Base-by-base conservation (phyloP, 805 yeast genomes). In the Saccharomycopsis fibuligera region DNA sequence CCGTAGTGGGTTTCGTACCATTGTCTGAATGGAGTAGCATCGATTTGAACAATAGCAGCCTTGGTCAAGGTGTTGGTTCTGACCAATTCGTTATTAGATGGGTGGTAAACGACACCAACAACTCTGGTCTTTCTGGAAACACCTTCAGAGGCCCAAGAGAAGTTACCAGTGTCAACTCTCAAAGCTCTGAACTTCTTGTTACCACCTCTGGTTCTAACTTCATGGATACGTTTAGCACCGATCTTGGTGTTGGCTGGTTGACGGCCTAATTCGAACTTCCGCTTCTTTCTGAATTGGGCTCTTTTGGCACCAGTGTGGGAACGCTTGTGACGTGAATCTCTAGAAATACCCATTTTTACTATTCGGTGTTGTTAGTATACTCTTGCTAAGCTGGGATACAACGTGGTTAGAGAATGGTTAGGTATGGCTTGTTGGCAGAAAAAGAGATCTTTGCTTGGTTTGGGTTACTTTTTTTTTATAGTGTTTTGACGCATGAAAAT, bases 321-420 rank as follows among this genome's bases (percentile, higher is more conserved):
- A 78, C 99, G 95, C 87, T 91, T 91, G 90, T 93, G 99, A 80
- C 97, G 96, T 76, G 99, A 91, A 83, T 93, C 98, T 83, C 99
- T 91, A 77, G 98, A 89, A 86, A 91, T 91, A 90, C 99, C 98
- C 99, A 91, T 91, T 74, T 74, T 85, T 69, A 59, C 49, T 52
- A 49, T 55, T 47, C 46, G 39, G 39, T 35, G 9, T 37, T 40
- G 51, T 45, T 50, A 50, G 51, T 47, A 30, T 16, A 16, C 14
- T 16, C 12, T 12, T 12, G 12, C 10, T 27, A 8, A 8, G 8
- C 8, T 27, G 12, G 12, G 8, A 8, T 27, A 8, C 8, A 27
- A 27, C 8, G 31, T 27, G 12, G 12, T 8, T 27, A 12, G 31
- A 27, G 12, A 27, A 27, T 8, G 12, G 12, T 27, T 8, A 27